Percentiles rank a stretch among this genome's conserved stretches.
phyloP scores from a whole-genome alignment of 176 grass and related monocot species.

The Lolium multiflorum region DNA sequence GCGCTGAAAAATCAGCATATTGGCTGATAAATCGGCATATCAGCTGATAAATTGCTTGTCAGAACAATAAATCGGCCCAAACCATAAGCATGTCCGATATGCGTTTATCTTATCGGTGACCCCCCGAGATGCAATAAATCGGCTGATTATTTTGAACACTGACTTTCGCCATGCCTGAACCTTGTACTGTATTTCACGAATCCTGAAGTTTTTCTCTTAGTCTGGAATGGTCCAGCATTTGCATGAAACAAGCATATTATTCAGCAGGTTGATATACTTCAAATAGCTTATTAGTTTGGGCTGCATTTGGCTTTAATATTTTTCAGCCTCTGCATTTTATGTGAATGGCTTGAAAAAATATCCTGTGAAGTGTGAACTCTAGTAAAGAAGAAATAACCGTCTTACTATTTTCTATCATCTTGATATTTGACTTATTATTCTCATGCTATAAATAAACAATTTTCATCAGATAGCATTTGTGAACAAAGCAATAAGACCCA shows the following conservation, averaged over 20 bases:
- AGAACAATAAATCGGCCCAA: too few relatives aligned
- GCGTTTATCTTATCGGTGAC: too few relatives aligned
- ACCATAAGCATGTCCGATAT: too few relatives aligned
- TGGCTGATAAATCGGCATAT: too few relatives aligned
- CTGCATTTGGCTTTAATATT: not conserved
- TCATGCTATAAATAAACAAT: not conserved
- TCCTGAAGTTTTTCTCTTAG: not conserved
- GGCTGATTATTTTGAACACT: too few relatives aligned
- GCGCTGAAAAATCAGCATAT: too few relatives aligned
- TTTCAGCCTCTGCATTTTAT: constrained; percentile 4
- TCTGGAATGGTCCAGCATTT: not conserved
- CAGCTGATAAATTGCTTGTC: too few relatives aligned
- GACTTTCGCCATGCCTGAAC: not conserved
- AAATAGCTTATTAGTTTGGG: not conserved
- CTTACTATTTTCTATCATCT: not conserved
- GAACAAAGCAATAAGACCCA: constrained; percentile 50
- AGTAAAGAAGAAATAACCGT: not conserved
- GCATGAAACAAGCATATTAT: not conserved
- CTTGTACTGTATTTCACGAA: not conserved
- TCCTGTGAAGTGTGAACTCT: not conserved
- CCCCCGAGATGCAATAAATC: too few relatives aligned
- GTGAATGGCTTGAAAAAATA: not conserved
- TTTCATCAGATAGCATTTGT: constrained; percentile 59
- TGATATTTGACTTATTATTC: not conserved
- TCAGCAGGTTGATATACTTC: not conserved